phyloP scores from a whole-genome alignment of 495 filamentous ascomycete genomes.

The Talaromyces stipitatus region DNA sequence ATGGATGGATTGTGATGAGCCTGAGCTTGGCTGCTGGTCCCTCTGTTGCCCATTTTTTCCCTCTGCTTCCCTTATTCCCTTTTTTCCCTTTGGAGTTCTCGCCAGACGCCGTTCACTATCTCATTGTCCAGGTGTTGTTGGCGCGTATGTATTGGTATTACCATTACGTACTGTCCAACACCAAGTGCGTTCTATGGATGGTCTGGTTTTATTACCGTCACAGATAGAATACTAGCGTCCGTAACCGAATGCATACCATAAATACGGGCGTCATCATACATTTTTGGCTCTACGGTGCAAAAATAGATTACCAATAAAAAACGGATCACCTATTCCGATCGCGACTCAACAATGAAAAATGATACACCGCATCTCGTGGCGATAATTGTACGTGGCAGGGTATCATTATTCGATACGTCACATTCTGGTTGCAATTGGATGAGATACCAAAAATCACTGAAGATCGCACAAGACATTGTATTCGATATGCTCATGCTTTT shows the following conservation, averaged over 20 bases:
- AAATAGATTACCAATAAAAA: not conserved
- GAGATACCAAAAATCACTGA: not conserved
- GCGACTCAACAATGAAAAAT: not conserved
- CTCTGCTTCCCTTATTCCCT: not conserved
- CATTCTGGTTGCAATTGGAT: too few relatives aligned
- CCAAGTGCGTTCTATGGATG: not conserved
- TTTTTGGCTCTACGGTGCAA: not conserved
- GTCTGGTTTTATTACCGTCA: not conserved
- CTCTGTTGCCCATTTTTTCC: not conserved
- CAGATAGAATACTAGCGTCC: not conserved
- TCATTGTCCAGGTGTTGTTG: not conserved
- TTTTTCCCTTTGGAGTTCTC: not conserved
- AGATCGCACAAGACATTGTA: not conserved
- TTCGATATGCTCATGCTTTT: not conserved
- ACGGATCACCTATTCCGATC: not conserved
- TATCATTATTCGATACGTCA: not conserved
- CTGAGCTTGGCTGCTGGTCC: not conserved
- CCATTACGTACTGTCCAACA: not conserved
- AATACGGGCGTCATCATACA: not conserved
- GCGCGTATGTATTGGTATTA: not conserved
- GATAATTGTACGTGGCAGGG: not conserved
- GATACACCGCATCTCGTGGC: not conserved
- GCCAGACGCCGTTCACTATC: not conserved
- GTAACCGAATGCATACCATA: not conserved
- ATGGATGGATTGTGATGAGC: not conserved